Base-by-base conservation (phyloP, 805 yeast genomes). In the fission yeast (Schizosaccharomyces pombe) region DNA sequence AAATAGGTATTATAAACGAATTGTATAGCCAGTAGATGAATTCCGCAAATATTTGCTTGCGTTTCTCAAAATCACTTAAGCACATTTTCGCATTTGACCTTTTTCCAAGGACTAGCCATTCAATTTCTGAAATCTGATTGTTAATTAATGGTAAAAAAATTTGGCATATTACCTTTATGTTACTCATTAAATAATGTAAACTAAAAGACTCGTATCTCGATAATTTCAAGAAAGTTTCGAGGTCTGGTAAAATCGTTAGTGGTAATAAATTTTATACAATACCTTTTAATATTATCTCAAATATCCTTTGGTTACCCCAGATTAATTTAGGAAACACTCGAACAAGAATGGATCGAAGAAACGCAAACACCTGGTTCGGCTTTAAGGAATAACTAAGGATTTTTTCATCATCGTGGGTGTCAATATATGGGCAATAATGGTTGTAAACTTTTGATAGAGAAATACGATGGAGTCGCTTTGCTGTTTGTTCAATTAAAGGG, bases 11-110 rank as follows among this genome's bases (percentile, higher is more conserved):
- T 0, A 83, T 58, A 53, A 78, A 70, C 0, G 34, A 40, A 0
- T 64, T 57, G 43, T 81, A 74, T 1, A 81, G 52, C 94, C 94
- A 87, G 1, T 54, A 52, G 1, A 82, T 29, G 52, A 83, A 76
- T 1, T 61, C 58, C 1, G 59, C 55, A 11, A 78, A 62, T 16
- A 74, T 59, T 0, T 55, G 16, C 52, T 61, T 63, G 2, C 79
- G 68, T 56, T 66, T 64, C 1, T 58, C 53, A 31, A 65, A 67
- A 53, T 77, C 82, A 12, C 70, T 71, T 26, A 65, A 66, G 19
- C 53, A 26, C 8, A 30, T 5, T 2, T 30, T 49, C 14, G 5
- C 14, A 5, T n/a, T 14, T n/a, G 28, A n/a, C 19, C 14, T 43
- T 6, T 19, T n/a, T 22, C n/a, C 33, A 9, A 32, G 24, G 5